Conservation (phyloP, 2,329 filamentous ascomycete species). For the Pseudocercospora fijiensis region DNA sequence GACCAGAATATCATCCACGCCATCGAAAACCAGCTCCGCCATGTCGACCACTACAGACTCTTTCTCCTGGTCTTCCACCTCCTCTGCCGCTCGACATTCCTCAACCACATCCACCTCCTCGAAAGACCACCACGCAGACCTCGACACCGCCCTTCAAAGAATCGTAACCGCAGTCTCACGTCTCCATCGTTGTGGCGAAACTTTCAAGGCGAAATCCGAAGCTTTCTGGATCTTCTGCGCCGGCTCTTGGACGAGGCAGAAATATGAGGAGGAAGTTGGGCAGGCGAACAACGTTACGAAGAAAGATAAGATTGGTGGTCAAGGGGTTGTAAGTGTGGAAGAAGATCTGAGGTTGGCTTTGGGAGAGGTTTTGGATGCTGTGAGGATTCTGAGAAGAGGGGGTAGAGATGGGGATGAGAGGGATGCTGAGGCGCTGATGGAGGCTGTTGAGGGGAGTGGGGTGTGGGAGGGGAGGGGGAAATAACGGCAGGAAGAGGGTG, state of each 20-base stretch:
- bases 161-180: conserved; percentile 21
- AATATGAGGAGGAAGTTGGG: conserved; percentile 17
- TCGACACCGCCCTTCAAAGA: conserved; percentile 17
- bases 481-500: no score
- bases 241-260: conserved; percentile 15
- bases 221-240: conserved; percentile 25
- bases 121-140: neutral
- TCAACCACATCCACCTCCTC: neutral
- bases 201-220: conserved; percentile 12
- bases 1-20: neutral
- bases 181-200: conserved; percentile 18
- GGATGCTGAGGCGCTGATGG: conserved; percentile 17
- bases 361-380: conserved; percentile 17
- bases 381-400: conserved; percentile 15
- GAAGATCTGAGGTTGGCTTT: conserved; percentile 18
- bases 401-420: conserved; percentile 11
- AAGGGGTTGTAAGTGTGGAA: conserved; percentile 7
- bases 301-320: neutral
- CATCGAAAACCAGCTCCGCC: neutral
- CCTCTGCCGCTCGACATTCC: neutral
- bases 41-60: neutral
- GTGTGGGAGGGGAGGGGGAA: conserved; percentile 50
- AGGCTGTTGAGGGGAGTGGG: conserved; percentile 43
- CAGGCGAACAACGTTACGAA: neutral
- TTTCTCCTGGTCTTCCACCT: neutral